phyloP scores from a whole-genome alignment of 1,284 basidiomycete species.

The Puccinia polysora region DNA sequence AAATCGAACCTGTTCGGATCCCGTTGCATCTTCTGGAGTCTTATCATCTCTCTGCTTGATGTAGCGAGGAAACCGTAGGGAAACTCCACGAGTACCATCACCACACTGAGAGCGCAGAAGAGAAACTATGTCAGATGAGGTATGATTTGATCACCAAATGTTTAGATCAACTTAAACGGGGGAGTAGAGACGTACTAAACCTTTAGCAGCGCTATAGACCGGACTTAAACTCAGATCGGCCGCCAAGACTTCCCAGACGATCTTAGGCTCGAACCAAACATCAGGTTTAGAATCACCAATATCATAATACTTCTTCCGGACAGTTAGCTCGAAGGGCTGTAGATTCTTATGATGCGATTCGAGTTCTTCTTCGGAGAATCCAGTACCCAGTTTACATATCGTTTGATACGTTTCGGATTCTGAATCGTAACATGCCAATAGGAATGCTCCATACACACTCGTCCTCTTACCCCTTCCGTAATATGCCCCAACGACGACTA shows the following conservation, averaged over 20 bases:
- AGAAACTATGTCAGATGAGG: too few relatives aligned
- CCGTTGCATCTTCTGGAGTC: conserved; percentile 28
- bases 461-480: conserved; percentile 97
- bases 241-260: conserved; percentile 97
- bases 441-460: conserved; percentile 89
- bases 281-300: conserved; percentile 49
- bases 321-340: conserved; percentile 68
- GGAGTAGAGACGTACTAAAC: conserved; percentile 63
- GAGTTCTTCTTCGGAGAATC: conserved; percentile 87
- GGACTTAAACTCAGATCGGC: conserved; percentile 96
- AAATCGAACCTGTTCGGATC: conserved; percentile 33
- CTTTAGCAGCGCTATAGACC: conserved; percentile 93
- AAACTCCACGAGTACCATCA: conserved; percentile 34
- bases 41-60: conserved; percentile 41
- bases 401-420: conserved; percentile 89
- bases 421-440: conserved; percentile 86
- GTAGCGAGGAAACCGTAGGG: conserved; percentile 53
- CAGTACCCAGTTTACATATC: conserved; percentile 98
- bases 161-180: conserved; percentile 14
- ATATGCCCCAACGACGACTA: conserved; percentile 94
- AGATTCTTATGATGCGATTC: conserved; percentile 77
- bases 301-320: conserved; percentile 46
- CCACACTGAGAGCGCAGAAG: conserved; percentile 12
- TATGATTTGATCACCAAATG: too few relatives aligned
- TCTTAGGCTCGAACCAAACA: conserved; percentile 51